Conservation (phyloP, 306 rosid species). For the Urtica urens region DNA sequence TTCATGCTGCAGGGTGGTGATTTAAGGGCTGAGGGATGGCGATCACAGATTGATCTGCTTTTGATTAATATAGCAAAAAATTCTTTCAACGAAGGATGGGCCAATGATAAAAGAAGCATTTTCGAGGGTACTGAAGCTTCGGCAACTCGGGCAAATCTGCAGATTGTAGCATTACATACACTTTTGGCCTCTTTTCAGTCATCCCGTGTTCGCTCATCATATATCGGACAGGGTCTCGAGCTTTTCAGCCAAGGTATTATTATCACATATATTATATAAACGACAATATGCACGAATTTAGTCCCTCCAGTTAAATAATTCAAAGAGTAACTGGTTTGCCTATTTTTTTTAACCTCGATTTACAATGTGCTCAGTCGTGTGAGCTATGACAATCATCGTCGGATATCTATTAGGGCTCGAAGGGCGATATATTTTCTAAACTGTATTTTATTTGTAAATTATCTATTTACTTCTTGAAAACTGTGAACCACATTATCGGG, state of each 20-base stretch:
- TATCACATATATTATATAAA: constrained; percentile 7
- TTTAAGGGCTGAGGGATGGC: constrained; percentile 46
- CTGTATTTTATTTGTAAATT: too few relatives aligned
- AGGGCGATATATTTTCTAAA: too few relatives aligned
- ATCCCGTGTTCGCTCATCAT: constrained; percentile 37
- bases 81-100: constrained; percentile 41
- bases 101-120: constrained; percentile 29
- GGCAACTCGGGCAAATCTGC: constrained; percentile 40
- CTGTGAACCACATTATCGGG: too few relatives aligned
- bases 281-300: too few relatives aligned
- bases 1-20: constrained; percentile 50
- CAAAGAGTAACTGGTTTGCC: too few relatives aligned
- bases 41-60: constrained; percentile 49
- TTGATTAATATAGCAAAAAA: constrained; percentile 36
- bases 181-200: constrained; percentile 72
- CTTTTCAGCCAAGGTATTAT: constrained; percentile 71
- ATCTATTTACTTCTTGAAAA: too few relatives aligned
- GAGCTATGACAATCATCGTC: too few relatives aligned
- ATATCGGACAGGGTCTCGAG: constrained; percentile 73
- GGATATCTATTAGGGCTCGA: too few relatives aligned
- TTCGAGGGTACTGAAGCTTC: constrained; percentile 31
- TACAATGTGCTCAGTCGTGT: too few relatives aligned
- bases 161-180: constrained; percentile 67
- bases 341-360: too few relatives aligned
- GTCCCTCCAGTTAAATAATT: too few relatives aligned